These are phyloP conservation scores for Aspergillus steynii DNA, from an alignment of 495 filamentous ascomycete species.

Conservation along the genomic window DNA sequence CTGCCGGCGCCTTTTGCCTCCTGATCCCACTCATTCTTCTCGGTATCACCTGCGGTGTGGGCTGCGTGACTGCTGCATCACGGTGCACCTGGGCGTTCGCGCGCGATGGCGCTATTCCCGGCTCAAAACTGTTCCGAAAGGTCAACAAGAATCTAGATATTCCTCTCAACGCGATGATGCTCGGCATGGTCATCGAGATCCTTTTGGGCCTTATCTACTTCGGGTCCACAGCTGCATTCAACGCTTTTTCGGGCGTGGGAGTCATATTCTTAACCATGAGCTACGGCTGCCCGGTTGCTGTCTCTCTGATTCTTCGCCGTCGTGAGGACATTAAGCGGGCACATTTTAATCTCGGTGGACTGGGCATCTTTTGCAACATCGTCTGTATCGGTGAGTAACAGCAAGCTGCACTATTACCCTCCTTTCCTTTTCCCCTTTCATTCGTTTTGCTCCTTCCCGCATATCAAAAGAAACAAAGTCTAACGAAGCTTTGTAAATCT, in stretches of 20 bases:
- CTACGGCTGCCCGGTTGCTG: constrained; percentile 53
- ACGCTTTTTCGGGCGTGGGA: constrained; percentile 57
- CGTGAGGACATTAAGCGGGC: constrained; percentile 41
- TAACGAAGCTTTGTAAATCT: neutral
- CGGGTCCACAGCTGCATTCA: constrained; percentile 54
- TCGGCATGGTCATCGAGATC: constrained; percentile 50
- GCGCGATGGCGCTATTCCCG: constrained; percentile 55
- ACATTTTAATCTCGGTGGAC: constrained; percentile 53
- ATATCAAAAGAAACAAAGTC: neutral
- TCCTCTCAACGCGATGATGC: constrained; percentile 47
- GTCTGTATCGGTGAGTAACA: constrained; percentile 48
- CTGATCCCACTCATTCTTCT: constrained; percentile 65
- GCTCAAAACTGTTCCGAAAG: constrained; percentile 54
- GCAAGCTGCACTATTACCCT: neutral
- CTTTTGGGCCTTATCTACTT: constrained; percentile 58
- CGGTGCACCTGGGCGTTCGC: constrained; percentile 71
- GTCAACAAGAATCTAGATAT: constrained; percentile 47
- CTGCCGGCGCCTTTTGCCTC: constrained; percentile 60
- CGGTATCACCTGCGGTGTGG: constrained; percentile 62
- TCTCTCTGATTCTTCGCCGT: constrained; percentile 48
- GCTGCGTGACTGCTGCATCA: constrained; percentile 64
- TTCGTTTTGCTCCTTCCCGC: neutral
- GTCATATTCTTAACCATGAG: constrained; percentile 55
- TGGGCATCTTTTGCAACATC: constrained; percentile 55
- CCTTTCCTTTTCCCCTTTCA: neutral